Conservation (phyloP, 352 stramenopile genomes). For the Peronospora belbahrii region DNA sequence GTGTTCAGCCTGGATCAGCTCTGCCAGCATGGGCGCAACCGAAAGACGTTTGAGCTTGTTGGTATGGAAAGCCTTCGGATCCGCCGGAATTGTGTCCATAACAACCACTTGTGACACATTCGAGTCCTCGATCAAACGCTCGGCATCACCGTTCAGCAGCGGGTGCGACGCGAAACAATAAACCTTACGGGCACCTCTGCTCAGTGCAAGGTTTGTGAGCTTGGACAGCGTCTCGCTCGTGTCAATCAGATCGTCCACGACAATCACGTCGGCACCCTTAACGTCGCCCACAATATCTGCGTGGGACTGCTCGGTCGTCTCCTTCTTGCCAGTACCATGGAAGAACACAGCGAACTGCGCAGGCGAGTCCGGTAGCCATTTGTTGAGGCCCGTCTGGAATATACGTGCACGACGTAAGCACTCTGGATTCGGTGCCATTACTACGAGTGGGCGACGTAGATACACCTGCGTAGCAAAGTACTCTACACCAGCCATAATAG, state of each 20-base stretch:
- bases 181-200: constrained; percentile 79
- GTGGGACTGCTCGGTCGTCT: constrained; percentile 43
- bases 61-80: constrained; percentile 49
- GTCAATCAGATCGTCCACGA: constrained; percentile 90
- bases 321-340: constrained; percentile 50
- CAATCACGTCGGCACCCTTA: constrained; percentile 82
- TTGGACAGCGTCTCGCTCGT: constrained; percentile 77
- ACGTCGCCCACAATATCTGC: constrained; percentile 87
- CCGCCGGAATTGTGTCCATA: constrained; percentile 84
- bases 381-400: constrained; percentile 84
- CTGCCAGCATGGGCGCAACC: constrained; percentile 82
- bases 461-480: constrained; percentile 87
- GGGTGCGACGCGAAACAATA: constrained; percentile 89
- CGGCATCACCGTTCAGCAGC: constrained; percentile 81
- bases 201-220: constrained; percentile 72
- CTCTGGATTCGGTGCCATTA: constrained; percentile 87
- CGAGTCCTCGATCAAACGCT: constrained; percentile 79
- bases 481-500: constrained; percentile 85
- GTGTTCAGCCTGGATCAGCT: constrained; percentile 88
- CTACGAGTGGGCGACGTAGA: constrained; percentile 67
- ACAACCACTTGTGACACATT: constrained; percentile 82
- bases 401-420: constrained; percentile 74
- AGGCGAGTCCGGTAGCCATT: constrained; percentile 76
- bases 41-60: constrained; percentile 86
- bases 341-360: constrained; percentile 81